Evolutionary conservation across 345 rosid species (phyloP).

Genomic region (Boechera divaricarpa): DNA sequence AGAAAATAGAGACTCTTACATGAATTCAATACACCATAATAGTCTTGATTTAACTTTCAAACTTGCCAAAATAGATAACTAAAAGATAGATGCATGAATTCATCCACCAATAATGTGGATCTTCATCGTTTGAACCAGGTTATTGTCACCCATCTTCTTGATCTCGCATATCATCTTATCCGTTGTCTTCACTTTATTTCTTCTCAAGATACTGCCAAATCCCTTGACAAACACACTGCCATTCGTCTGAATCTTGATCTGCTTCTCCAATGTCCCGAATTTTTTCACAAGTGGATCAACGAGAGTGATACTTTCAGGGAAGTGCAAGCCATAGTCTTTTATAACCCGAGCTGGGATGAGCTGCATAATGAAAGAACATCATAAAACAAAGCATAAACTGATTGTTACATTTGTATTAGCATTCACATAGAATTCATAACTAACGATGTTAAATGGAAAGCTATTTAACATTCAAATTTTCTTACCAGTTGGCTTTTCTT

Average conservation of each 20-base stretch:
- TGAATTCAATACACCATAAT: not conserved
- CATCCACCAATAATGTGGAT: conserved; percentile 19
- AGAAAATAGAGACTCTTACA: no score
- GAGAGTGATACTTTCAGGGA: conserved; percentile 8
- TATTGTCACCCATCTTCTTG: not conserved
- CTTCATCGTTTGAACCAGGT: conserved; percentile 37
- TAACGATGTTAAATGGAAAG: no score
- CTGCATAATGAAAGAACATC: conserved; percentile 30
- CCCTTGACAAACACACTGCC: conserved; percentile 27
- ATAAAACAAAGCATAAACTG: not conserved
- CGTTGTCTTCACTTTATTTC: conserved; percentile 13
- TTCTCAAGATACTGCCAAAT: conserved; percentile 21
- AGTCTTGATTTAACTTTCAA: not conserved
- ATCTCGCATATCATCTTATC: conserved; percentile 35
- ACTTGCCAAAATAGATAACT: not conserved
- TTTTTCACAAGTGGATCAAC: conserved; percentile 19
- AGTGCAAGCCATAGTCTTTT: conserved; percentile 27
- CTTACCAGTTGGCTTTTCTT: conserved; percentile 39
- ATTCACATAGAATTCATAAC: not conserved
- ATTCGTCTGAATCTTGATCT: conserved; percentile 13
- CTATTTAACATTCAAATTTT: not conserved
- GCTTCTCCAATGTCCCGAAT: conserved; percentile 19
- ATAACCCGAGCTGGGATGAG: conserved; percentile 21
- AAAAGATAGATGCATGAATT: not conserved
- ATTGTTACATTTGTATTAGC: not conserved